These are phyloP conservation scores for Piper betle DNA, from an alignment of 164 flowering plant genomes.

Conservation along the genomic window DNA sequence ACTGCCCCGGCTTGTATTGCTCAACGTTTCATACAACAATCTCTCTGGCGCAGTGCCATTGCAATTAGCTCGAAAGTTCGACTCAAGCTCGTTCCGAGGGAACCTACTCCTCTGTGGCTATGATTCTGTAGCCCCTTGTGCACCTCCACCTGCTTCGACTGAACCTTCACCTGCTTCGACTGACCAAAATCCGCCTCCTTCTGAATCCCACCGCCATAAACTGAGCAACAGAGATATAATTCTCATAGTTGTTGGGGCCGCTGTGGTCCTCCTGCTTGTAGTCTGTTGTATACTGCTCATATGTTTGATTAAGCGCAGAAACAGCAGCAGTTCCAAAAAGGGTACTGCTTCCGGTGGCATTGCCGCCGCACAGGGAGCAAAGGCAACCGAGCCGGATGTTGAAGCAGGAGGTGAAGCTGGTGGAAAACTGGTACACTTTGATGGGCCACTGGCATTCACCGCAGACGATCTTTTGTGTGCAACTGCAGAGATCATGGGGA, in stretches of 20 bases:
- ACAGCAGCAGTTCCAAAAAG: constrained; percentile 18
- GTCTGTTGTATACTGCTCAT: constrained; percentile 54
- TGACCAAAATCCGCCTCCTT: constrained; percentile 17
- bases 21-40: constrained; percentile 78
- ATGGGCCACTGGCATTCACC: constrained; percentile 76
- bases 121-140: constrained; percentile 40
- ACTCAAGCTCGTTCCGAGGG: constrained; percentile 72
- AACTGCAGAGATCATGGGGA: constrained; percentile 97
- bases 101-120: constrained; percentile 83
- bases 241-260: constrained; percentile 60
- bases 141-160: constrained; percentile 36
- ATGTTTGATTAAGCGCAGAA: constrained; percentile 49
- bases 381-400: constrained; percentile 28
- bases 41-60: constrained; percentile 79
- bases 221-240: constrained; percentile 58
- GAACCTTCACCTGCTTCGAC: no score
- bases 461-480: constrained; percentile 94
- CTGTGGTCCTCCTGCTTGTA: constrained; percentile 39
- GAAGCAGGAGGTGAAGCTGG: constrained; percentile 63
- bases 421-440: constrained; percentile 90
- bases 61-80: constrained; percentile 47
- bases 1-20: constrained; percentile 34
- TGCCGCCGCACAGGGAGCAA: constrained; percentile 21
- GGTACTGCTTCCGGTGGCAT: constrained; percentile 14
- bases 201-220: constrained; percentile 19